These are phyloP conservation scores for Phragmites australis DNA, from an alignment of 176 grass and related monocot species.

Conservation along the genomic window DNA sequence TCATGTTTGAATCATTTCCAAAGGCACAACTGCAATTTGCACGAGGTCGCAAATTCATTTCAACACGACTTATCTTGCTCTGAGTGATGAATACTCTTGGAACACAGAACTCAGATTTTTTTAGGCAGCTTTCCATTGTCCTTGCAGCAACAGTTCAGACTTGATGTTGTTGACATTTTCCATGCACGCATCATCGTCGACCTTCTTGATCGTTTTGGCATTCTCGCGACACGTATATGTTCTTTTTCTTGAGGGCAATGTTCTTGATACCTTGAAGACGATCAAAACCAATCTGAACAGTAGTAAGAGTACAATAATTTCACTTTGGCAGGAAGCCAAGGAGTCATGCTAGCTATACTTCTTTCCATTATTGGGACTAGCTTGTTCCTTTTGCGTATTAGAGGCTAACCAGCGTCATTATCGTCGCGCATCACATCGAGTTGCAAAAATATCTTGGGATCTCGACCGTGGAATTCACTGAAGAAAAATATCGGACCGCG, in stretches of 20 bases:
- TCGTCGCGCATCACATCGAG: neutral
- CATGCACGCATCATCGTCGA: neutral
- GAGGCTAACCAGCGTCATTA: neutral
- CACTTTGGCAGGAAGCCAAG: neutral
- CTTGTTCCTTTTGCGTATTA: neutral
- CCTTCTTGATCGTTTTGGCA: neutral
- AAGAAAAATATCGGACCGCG: neutral
- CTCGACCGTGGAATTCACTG: neutral
- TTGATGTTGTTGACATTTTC: neutral
- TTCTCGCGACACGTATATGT: no score
- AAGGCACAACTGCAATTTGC: neutral
- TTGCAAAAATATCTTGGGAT: neutral
- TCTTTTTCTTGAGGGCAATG: no score
- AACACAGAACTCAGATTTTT: neutral
- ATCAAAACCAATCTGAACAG: neutral
- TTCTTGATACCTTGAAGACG: neutral
- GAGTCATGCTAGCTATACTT: neutral
- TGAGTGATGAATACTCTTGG: no score
- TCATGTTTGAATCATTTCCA: neutral
- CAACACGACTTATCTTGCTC: neutral
- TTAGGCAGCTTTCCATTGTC: neutral
- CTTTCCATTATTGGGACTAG: neutral
- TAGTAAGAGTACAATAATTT: slow-evolving; percentile 10
- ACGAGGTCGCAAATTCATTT: neutral
- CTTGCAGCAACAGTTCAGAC: neutral